Evolutionary conservation across 495 filamentous ascomycete species (phyloP), one percentile per base, ranked within the genome.

Genomic region (Xylaria palmicola): DNA sequence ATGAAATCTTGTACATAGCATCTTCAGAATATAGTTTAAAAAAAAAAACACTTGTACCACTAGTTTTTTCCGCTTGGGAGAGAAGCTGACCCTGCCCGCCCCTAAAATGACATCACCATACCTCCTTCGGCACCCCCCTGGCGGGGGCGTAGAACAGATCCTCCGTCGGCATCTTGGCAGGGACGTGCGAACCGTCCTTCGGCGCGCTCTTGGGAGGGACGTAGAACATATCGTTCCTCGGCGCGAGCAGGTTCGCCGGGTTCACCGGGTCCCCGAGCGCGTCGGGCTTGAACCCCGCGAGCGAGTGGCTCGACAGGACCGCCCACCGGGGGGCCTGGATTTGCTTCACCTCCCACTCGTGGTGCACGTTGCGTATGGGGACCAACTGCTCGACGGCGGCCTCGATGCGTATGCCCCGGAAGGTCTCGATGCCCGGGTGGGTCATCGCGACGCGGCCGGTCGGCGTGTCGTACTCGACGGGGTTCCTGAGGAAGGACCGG

Each of bases 401-500:
- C n/a, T 9, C 32, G 10, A 29, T 32, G 3, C 13, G 9, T 19
- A 40, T 27, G 2, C 5, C 6, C 29, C 1, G 4, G 15, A 56
- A 20, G 15, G 41, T 20, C 43, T 67, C 65, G 24, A 43, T 20
- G 7, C 34, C 20, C 19, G 62, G 62, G 26, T 71, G 65, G 6
- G 44, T 3, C 10, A 73, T 29, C 6, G 50, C 36, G 29, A 77
- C 66, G 50, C 62, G 27, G 9, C 77, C 76, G 1, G 63, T 64
- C 0, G 50, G 15, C 1, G 69, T 78, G 29, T 43, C 26, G 52
- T 80, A 81, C 4, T 24, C 7, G 59, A 77, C 64, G 0, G 54
- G 53, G 19, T 69, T 66, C 0, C 76, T 80, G 13, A 86, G 58
- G 44, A 84, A 81, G 45, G 74, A 73, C 8, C 59, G 62, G 74